A percentile compares a stretch with the other conserved stretches of the same genome.
Conservation (phyloP, 495 filamentous ascomycete species). For the Bombardia bombarda region DNA sequence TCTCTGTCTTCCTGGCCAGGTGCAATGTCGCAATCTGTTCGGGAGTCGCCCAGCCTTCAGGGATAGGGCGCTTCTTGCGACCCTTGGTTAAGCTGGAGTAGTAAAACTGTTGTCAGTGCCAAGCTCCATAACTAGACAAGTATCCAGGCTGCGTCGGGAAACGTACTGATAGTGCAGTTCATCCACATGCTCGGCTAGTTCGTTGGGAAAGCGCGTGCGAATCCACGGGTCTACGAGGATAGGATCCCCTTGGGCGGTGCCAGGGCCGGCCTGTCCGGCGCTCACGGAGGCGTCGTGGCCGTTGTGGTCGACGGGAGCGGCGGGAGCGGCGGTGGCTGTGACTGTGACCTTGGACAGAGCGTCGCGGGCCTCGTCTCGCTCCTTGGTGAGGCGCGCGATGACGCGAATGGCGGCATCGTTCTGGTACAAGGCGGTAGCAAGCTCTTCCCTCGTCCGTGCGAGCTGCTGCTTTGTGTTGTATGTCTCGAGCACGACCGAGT, state of each 20-base stretch:
- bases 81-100: conserved; percentile 64
- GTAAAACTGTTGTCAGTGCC: conserved; percentile 12
- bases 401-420: conserved; percentile 92
- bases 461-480: conserved; percentile 84
- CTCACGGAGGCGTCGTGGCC: no score
- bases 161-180: conserved; percentile 69
- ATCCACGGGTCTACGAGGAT: no score
- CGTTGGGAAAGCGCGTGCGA: no score
- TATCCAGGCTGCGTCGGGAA: neutral
- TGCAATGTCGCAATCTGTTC: conserved; percentile 66
- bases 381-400: conserved; percentile 78
- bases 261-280: no score
- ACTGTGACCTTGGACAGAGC: conserved; percentile 82
- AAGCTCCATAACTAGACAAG: neutral
- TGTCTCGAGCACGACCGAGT: conserved; percentile 82
- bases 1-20: no score
- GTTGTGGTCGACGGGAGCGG: conserved; percentile 61
- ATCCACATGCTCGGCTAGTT: conserved; percentile 65
- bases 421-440: conserved; percentile 88
- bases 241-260: no score
- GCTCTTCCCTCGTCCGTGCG: conserved; percentile 82
- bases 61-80: conserved; percentile 79
- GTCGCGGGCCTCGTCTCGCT: conserved; percentile 88
- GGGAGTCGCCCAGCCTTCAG: conserved; percentile 72
- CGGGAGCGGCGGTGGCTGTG: conserved; percentile 41